Conservation (phyloP, 768 basidiomycete species). For the Suillus paluster region DNA sequence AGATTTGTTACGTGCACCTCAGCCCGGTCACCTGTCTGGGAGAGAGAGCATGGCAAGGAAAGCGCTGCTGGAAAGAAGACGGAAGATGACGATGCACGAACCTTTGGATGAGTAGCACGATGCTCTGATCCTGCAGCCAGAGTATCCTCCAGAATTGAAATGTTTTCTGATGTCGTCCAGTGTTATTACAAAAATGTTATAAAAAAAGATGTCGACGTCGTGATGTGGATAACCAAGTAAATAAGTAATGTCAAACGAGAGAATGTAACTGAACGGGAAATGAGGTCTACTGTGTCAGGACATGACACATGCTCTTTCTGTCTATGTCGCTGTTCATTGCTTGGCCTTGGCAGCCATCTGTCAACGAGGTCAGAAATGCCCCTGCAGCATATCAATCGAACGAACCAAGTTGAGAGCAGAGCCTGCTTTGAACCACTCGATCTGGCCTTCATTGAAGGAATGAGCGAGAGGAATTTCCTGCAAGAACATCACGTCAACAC, state of each 20-base stretch:
- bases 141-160: not conserved
- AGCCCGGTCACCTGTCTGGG: conserved; percentile 16
- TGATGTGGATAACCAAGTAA: not conserved
- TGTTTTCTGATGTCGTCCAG: not conserved
- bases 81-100: conserved; percentile 13
- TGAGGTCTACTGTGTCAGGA: not conserved
- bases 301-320: not conserved
- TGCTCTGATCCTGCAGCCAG: not conserved
- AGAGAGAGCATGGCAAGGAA: conserved; percentile 27
- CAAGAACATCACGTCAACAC: conserved; percentile 19
- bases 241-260: not conserved
- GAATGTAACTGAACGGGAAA: not conserved
- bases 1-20: conserved; percentile 4
- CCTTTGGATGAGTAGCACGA: not conserved
- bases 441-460: conserved; percentile 96
- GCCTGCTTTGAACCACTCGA: conserved; percentile 98
- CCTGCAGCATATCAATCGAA: conserved; percentile 11
- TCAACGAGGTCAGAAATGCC: conserved; percentile 13
- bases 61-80: conserved; percentile 32
- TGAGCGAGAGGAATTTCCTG: conserved; percentile 81
- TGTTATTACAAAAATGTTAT: conserved; percentile 8
- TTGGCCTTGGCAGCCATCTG: conserved; percentile 76
- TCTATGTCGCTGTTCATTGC: conserved; percentile 28
- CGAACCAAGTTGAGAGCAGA: conserved; percentile 87
- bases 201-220: not conserved